phyloP scores from a whole-genome alignment of 768 basidiomycete genomes.

The Hygrophoropsis aurantiaca region DNA sequence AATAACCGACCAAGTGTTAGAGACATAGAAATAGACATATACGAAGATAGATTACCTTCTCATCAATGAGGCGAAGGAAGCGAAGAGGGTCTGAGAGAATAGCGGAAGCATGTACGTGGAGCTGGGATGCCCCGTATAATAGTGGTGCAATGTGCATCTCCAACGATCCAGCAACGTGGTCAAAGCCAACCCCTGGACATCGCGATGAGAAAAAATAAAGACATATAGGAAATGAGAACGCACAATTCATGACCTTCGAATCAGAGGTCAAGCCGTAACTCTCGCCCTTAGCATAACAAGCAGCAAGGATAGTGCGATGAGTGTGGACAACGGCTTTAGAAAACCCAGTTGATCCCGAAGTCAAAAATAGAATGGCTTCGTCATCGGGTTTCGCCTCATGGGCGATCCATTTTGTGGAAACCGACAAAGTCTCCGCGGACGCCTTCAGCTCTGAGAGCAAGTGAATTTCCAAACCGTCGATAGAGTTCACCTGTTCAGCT shows the following conservation, averaged over 20 bases:
- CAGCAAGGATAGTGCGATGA: slow-evolving; percentile 33
- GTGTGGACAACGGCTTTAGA: slow-evolving; percentile 35
- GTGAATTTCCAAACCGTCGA: slow-evolving; percentile 22
- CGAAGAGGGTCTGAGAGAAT: background rate
- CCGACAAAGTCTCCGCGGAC: background rate
- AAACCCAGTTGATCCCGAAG: slow-evolving; percentile 45
- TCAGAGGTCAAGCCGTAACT: slow-evolving; percentile 29
- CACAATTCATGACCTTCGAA: slow-evolving; percentile 37
- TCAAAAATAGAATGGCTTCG: slow-evolving; percentile 36
- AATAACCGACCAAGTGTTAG: no score
- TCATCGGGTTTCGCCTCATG: slow-evolving; percentile 23
- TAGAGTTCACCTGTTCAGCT: slow-evolving; percentile 21
- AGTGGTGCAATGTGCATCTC: slow-evolving; percentile 36
- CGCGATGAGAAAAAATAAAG: background rate
- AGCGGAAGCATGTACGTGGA: background rate
- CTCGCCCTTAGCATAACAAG: slow-evolving; percentile 28
- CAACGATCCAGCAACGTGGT: slow-evolving; percentile 41
- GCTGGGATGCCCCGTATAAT: slow-evolving; percentile 12
- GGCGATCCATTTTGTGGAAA: slow-evolving; percentile 13
- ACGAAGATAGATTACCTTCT: slow-evolving; percentile 28
- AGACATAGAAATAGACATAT: background rate
- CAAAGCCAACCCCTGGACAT: slow-evolving; percentile 36
- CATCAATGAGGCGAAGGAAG: slow-evolving; percentile 20
- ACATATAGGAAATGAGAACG: background rate
- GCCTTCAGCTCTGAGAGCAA: slow-evolving; percentile 9